These are phyloP conservation scores for Candolleomyces efflorescens DNA, from an alignment of 768 basidiomycete species.

Conservation along the genomic window DNA sequence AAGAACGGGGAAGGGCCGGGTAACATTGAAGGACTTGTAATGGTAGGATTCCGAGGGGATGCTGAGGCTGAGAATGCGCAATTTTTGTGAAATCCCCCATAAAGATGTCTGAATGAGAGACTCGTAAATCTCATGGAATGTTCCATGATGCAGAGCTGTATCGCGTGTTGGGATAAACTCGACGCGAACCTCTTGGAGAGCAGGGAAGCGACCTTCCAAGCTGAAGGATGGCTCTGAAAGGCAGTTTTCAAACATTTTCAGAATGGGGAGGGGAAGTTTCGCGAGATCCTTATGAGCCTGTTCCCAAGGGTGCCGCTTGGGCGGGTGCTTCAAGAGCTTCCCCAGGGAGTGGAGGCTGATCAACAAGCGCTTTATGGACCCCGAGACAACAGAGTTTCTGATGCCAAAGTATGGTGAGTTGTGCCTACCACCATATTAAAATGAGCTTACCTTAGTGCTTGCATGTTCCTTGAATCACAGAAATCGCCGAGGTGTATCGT, in stretches of 20 bases:
- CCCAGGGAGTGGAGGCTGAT: not conserved
- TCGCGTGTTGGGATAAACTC: too few species aligned
- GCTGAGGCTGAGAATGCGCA: not conserved
- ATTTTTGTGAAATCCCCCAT: not conserved
- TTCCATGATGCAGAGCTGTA: not conserved
- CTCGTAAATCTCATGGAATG: not conserved
- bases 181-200: not conserved
- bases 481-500: too few species aligned
- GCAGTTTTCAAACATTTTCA: not conserved
- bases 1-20: not conserved
- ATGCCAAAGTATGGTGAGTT: not conserved
- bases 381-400: not conserved
- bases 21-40: not conserved
- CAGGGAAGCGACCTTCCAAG: not conserved
- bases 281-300: not conserved
- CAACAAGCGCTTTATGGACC: not conserved
- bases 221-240: not conserved
- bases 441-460: not conserved
- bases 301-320: not conserved
- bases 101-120: too few species aligned
- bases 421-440: not conserved
- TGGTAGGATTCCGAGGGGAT: not conserved
- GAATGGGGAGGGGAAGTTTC: not conserved
- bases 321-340: not conserved
- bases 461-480: not conserved